phyloP scores from a whole-genome alignment of 768 basidiomycete species.

The Saitozyma sp. region DNA sequence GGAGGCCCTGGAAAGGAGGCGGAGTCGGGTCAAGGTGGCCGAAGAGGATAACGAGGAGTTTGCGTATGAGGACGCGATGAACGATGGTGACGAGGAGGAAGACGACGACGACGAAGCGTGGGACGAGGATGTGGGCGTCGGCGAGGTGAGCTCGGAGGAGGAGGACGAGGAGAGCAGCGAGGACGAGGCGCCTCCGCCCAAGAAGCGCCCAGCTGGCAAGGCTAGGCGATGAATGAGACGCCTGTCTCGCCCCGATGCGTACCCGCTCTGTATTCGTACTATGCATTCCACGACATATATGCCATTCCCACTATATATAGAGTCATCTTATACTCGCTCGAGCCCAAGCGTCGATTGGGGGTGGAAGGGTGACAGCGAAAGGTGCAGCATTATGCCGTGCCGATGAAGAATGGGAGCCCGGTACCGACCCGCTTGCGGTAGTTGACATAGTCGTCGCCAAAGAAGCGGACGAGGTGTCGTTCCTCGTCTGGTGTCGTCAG shows the following conservation, averaged over 20 bases:
- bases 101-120: slow-evolving; percentile 25
- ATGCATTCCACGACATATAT: not conserved
- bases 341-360: too few species aligned
- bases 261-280: not conserved
- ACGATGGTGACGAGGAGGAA: slow-evolving; percentile 24
- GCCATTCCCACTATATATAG: too few species aligned
- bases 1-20: slow-evolving; percentile 45
- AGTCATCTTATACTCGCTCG: too few species aligned
- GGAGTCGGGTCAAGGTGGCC: slow-evolving; percentile 55
- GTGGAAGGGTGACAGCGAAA: too few species aligned
- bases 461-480: slow-evolving; percentile 73
- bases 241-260: not conserved
- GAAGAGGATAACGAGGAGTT: slow-evolving; percentile 51
- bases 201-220: not conserved
- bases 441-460: slow-evolving; percentile 78
- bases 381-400: slow-evolving; percentile 3
- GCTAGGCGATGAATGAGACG: not conserved
- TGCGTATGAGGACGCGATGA: slow-evolving; percentile 17
- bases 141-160: slow-evolving; percentile 22
- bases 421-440: slow-evolving; percentile 80
- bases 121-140: slow-evolving; percentile 23
- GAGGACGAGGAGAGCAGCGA: slow-evolving; percentile 20
- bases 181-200: slow-evolving; percentile 15
- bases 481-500: slow-evolving; percentile 69
- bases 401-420: slow-evolving; percentile 64